Conservation (phyloP, 2,329 filamentous ascomycete genomes). For the Colletotrichum spinosum region DNA sequence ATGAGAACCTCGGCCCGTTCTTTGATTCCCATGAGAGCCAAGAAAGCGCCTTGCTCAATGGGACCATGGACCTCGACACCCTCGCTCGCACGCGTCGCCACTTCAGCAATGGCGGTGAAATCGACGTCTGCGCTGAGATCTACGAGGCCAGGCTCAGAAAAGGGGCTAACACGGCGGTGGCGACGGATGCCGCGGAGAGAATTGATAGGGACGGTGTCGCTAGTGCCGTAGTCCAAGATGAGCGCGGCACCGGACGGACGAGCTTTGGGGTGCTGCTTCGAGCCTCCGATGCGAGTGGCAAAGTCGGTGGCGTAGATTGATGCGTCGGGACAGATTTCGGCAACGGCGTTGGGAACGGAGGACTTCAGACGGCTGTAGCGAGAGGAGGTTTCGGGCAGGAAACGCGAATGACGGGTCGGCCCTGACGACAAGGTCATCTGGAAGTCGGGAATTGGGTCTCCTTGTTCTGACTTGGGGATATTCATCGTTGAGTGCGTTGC, state of each 20-base stretch:
- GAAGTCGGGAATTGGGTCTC: slow-evolving; percentile 79
- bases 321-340: slow-evolving; percentile 92
- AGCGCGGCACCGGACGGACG: slow-evolving; percentile 84
- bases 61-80: slow-evolving; percentile 94
- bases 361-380: slow-evolving; percentile 82
- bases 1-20: slow-evolving; percentile 79
- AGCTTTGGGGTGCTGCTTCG: slow-evolving; percentile 63
- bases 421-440: slow-evolving; percentile 82
- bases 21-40: slow-evolving; percentile 84
- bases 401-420: slow-evolving; percentile 84
- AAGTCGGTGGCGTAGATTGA: slow-evolving; percentile 85
- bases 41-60: slow-evolving; percentile 84
- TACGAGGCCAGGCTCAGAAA: slow-evolving; percentile 82
- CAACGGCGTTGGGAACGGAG: slow-evolving; percentile 71
- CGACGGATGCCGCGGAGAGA: slow-evolving; percentile 88
- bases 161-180: slow-evolving; percentile 82
- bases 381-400: slow-evolving; percentile 83
- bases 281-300: slow-evolving; percentile 84
- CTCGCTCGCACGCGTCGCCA: slow-evolving; percentile 78
- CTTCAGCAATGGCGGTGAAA: slow-evolving; percentile 87
- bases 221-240: slow-evolving; percentile 94
- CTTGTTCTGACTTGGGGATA: slow-evolving; percentile 63
- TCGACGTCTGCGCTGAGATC: slow-evolving; percentile 95
- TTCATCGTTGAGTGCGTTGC: slow-evolving; percentile 65
- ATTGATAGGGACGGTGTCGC: slow-evolving; percentile 83